These are phyloP conservation scores for Beauveria caledonica DNA, from an alignment of 2,329 filamentous ascomycete genomes.

Conservation along the genomic window DNA sequence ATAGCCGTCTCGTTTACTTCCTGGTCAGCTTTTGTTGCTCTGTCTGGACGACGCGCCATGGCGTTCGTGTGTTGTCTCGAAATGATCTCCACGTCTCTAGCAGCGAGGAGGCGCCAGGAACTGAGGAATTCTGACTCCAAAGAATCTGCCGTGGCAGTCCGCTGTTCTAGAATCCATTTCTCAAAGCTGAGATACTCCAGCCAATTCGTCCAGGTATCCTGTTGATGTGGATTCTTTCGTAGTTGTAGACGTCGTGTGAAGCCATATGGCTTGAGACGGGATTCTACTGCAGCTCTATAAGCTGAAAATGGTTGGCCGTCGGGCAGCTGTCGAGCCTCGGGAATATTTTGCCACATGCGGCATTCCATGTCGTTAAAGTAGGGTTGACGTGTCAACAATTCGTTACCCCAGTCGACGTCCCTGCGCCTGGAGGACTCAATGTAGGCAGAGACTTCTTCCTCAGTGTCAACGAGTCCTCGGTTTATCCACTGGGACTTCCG, in stretches of 20 bases:
- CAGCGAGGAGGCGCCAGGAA: too few species aligned
- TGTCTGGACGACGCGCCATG: background rate
- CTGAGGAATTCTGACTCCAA: background rate
- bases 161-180: background rate
- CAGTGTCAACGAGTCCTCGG: background rate
- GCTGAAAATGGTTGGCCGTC: background rate
- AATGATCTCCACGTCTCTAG: too few species aligned
- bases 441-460: background rate
- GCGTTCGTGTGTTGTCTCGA: background rate
- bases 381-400: accelerated
- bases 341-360: background rate
- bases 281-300: background rate
- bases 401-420: background rate
- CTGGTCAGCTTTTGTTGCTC: background rate
- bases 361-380: background rate
- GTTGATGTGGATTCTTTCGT: background rate
- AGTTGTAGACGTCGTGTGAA: background rate
- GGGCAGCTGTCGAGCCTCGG: background rate
- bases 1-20: background rate
- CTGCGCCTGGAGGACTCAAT: background rate
- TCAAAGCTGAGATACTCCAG: background rate
- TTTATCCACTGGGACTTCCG: background rate
- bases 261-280: background rate
- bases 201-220: background rate
- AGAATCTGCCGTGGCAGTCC: background rate